phyloP scores from a whole-genome alignment of 2,329 filamentous ascomycete species.

The Colletotrichum lini region DNA sequence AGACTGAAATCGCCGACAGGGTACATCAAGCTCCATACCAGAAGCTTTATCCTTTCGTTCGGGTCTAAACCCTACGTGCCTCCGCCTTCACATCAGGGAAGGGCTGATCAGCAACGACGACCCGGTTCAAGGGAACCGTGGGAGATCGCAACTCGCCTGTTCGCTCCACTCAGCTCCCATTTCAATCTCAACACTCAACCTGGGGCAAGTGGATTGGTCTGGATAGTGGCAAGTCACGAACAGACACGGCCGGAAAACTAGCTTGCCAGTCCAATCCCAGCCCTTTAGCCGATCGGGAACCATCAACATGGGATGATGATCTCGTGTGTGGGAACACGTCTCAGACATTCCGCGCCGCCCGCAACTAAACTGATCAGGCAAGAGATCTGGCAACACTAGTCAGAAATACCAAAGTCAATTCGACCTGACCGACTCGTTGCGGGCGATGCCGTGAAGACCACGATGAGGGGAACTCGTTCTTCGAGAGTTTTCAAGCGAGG shows the following conservation, averaged over 20 bases:
- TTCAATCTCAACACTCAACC: background rate
- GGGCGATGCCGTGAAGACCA: background rate
- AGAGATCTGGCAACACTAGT: background rate
- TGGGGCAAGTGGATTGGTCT: background rate
- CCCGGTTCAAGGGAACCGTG: background rate
- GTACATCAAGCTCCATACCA: slow-evolving; percentile 18
- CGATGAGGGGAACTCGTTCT: background rate
- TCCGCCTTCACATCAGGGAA: background rate
- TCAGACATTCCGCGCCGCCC: slow-evolving; percentile 31
- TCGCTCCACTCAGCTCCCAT: background rate
- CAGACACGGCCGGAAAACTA: background rate
- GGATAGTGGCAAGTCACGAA: background rate
- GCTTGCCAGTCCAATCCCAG: background rate
- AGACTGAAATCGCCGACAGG: slow-evolving; percentile 3
- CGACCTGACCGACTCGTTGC: background rate
- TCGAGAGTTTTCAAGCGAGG: slow-evolving; percentile 8
- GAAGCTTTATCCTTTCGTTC: slow-evolving; percentile 16
- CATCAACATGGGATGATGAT: slow-evolving; percentile 22
- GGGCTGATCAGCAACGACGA: background rate
- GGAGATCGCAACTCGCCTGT: background rate
- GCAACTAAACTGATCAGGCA: slow-evolving; percentile 20
- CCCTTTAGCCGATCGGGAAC: slow-evolving; percentile 24
- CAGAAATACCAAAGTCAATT: slow-evolving; percentile 13
- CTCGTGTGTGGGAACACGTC: slow-evolving; percentile 24
- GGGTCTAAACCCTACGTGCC: slow-evolving; percentile 25